Base-by-base conservation (phyloP, 202 grass and related monocot species). In the Setaria italica region DNA sequence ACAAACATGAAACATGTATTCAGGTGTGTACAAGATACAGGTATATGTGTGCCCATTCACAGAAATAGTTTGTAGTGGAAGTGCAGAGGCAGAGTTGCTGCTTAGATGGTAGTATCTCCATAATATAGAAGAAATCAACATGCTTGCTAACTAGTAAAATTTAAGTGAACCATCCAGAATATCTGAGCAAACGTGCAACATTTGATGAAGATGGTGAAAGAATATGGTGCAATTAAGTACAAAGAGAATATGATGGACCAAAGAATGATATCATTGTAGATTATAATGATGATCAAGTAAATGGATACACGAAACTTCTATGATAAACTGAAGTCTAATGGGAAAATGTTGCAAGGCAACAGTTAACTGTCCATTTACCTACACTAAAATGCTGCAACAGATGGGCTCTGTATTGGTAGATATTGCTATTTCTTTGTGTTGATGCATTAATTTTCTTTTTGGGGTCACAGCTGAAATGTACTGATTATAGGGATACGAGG, bases 241-340 rank as follows among this genome's bases (percentile, higher is more conserved):
- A 25, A 25, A 25, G 25, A 25, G 25, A 25, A 25, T 63, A 56
- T 42, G 17, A 80, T 42, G 34, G 19, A 30, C 11, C 11, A 77
- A 76, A 2, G 16, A 84, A 66, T 68, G 16, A 3, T 46, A 67
- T 76, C 8, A 3, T 53, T 69, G 29, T 35, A 59, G 41, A 45
- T 9, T 82, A 69, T 43, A 45, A 57, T 72, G 25, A 37, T 69
- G 56, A 77, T 34, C 13, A 77, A 68, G 12, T 58, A 68, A 77
- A 57, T 68, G 70, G 34, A 42, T 67, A 5, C 42, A 81, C 4
- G 25, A 55, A 4, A 34, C 46, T 74, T 84, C 19, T 79, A 7
- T 6, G 14, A 4, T 39, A 80, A 62, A 80, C 68, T 43, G 29
- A 88, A 85, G 43, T 46, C 70, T 72, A 72, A 32, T 50, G 11